These are phyloP conservation scores for Paralagenidium karlingii DNA, from an alignment of 352 stramenopile species.

Conservation along the genomic window DNA sequence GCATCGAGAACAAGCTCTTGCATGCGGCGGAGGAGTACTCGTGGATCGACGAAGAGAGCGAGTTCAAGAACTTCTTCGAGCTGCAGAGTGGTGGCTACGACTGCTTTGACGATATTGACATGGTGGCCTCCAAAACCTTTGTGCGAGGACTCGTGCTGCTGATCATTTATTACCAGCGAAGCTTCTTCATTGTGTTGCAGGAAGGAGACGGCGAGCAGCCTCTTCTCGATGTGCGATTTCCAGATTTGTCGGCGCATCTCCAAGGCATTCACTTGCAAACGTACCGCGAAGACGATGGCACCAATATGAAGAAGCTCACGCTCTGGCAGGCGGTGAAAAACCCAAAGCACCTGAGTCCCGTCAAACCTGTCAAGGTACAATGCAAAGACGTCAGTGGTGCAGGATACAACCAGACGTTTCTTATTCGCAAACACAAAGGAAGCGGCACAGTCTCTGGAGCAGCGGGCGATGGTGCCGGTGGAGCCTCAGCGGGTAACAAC, in stretches of 20 bases:
- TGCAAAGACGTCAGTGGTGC: conserved; percentile 72
- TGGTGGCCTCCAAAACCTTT: conserved; percentile 83
- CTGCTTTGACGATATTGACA: conserved; percentile 73
- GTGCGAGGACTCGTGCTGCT: conserved; percentile 68
- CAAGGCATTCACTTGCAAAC: conserved; percentile 82
- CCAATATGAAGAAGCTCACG: conserved; percentile 87
- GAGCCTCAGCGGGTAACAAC: conserved; percentile 16
- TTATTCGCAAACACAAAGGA: conserved; percentile 42
- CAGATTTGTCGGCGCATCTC: conserved; percentile 81
- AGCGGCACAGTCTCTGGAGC: not conserved
- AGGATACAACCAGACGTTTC: conserved; percentile 78
- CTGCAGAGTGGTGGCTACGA: conserved; percentile 81
- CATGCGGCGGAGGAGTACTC: conserved; percentile 70
- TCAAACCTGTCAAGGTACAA: conserved; percentile 71
- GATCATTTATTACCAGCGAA: conserved; percentile 77
- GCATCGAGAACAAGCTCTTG: conserved; percentile 78
- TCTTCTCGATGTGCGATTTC: conserved; percentile 90
- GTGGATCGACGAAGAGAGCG: conserved; percentile 85
- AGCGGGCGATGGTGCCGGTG: not conserved
- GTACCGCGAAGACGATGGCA: conserved; percentile 65
- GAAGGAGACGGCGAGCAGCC: conserved; percentile 85
- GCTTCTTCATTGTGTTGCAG: conserved; percentile 87
- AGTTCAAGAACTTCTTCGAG: conserved; percentile 87
- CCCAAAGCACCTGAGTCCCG: conserved; percentile 37
- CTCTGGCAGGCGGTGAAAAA: conserved; percentile 77